A percentile compares a stretch with the other conserved stretches of the same genome.
These are phyloP conservation scores for Diacronema lutheri DNA, from an alignment of 78 protist genomes.

Conservation along the genomic window DNA sequence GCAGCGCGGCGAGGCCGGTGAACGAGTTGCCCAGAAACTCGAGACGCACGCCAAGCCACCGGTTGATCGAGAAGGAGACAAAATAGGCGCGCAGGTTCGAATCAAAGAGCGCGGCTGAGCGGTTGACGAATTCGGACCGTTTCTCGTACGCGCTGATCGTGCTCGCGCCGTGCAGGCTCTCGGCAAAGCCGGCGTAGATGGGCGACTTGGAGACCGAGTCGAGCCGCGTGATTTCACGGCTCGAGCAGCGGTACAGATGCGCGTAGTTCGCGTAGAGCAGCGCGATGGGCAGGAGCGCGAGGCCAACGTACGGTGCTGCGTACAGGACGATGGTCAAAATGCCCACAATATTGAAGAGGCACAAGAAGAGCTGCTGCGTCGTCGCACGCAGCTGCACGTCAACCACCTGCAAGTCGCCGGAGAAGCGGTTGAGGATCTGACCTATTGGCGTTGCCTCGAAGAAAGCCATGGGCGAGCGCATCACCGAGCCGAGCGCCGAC, in stretches of 20 bases:
- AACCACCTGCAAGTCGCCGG: conserved; percentile 69
- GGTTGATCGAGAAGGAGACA: background rate
- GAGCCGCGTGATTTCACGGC: conserved; percentile 72
- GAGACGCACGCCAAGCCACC: conserved; percentile 12
- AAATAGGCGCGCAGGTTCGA: background rate
- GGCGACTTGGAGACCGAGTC: conserved; percentile 76
- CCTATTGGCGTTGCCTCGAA: conserved; percentile 93
- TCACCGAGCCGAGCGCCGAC: background rate
- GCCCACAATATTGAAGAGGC: background rate
- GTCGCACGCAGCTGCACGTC: conserved; percentile 42
- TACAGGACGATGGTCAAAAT: background rate
- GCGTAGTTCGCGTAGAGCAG: background rate
- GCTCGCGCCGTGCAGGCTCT: background rate
- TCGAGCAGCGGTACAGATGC: background rate
- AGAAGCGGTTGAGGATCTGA: conserved; percentile 88
- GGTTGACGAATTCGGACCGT: background rate
- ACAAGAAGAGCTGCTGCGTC: background rate
- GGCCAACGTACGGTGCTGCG: background rate
- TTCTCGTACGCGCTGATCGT: background rate
- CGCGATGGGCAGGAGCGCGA: background rate
- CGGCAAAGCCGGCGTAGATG: background rate
- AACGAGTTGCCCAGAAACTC: background rate
- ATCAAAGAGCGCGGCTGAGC: background rate
- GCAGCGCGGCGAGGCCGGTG: background rate
- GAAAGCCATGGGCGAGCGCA: conserved; percentile 59